Evolutionary conservation across 345 rosid genomes (phyloP), one percentile per base, ranked within the genome.

Genomic region (Aethionema arabicum): DNA sequence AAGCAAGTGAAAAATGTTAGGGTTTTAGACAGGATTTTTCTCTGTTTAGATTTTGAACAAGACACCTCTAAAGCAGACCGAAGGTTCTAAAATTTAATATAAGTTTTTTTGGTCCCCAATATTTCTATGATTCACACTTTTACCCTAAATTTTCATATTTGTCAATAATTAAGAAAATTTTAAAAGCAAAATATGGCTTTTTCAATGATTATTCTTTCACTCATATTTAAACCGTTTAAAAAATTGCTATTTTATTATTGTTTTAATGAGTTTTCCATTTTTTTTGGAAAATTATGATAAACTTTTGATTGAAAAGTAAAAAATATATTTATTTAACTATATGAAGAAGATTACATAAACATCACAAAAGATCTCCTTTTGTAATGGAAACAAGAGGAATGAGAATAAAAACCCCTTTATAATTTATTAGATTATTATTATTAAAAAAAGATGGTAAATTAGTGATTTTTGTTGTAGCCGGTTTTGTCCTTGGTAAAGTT

Each of bases 401-500:
- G 74, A 33, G 38, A 48, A 69, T 62, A 32, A 55, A 55, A 46
- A 44, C 29, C 57, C 44, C 37, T 21, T 21, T 21, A 21, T 2
- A 54, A 27, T 47, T 70, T 70, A 56, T 63, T 70, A 41, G 35
- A 55, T 5, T 55, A 33, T 31, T 2, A 35, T 5, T 35, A 53
- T 13, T 8, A 54, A 21, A 31, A 31, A 6, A n/a, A 8, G 14
- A 55, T 32, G 32, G 0, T 32, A 27, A 39, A 69, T 62, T 33
- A 56, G 11, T 31, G 35, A 68, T 56, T 70, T 12, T 76, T 79
- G 67, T 81, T 83, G 82, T 74, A 53, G 40, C 83, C 85, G 7
- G 85, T 79, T 33, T 85, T 85, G 48, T 84, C 66, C 82, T 77
- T 84, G 0, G n/a, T n/a, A n/a, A n/a, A n/a, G n/a, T n/a, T n/a